Conservation (phyloP, 192 early-diverging fungal species). For the Pecoramyces ruminantium region DNA sequence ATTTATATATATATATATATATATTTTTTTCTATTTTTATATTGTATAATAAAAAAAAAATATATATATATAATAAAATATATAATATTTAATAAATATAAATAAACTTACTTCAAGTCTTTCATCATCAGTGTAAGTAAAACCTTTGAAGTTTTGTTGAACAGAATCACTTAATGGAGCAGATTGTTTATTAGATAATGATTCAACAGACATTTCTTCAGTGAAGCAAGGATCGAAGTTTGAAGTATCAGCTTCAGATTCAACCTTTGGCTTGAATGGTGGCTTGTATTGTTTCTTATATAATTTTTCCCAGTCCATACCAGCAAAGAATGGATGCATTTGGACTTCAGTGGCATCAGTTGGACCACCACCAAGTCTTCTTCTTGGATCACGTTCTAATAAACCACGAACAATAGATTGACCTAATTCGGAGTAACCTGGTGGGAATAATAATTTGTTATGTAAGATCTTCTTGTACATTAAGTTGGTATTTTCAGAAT, state of each 20-base stretch:
- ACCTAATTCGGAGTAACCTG: conserved; percentile 52
- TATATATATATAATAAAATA: no score
- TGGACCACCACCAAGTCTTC: no score
- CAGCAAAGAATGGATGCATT: conserved; percentile 37
- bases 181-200: conserved; percentile 45
- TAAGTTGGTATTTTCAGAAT: conserved; percentile 30
- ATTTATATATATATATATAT: no score
- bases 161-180: conserved; percentile 70
- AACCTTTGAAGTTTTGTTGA: conserved; percentile 88
- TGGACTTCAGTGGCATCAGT: not conserved
- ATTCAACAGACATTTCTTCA: conserved; percentile 77
- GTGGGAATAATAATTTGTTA: conserved; percentile 10
- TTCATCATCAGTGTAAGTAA: conserved; percentile 6
- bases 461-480: conserved; percentile 42
- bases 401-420: not conserved
- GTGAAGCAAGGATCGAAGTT: conserved; percentile 98
- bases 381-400: not conserved
- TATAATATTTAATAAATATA: no score
- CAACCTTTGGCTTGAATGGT: conserved; percentile 80
- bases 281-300: conserved; percentile 79
- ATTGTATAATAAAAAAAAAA: no score
- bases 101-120: no score
- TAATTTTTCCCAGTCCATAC: conserved; percentile 74
- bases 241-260: conserved; percentile 75
- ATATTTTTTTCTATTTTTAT: no score